Conservation (phyloP, 2,329 filamentous ascomycete genomes). For the Plectosphaerella plurivora region DNA sequence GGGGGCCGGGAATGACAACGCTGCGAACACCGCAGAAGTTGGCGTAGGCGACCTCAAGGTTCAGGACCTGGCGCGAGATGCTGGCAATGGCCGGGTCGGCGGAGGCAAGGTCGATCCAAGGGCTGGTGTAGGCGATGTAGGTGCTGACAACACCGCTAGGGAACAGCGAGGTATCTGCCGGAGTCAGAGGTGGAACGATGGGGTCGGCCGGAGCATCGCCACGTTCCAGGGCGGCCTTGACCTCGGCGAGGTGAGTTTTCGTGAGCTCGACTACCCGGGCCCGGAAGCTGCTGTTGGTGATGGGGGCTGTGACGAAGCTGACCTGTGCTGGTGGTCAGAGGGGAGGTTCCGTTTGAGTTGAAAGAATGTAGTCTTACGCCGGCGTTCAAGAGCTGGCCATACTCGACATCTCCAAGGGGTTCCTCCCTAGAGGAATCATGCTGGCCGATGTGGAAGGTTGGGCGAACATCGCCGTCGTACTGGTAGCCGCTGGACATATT, state of each 20-base stretch:
- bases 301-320: constrained; percentile 71
- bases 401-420: constrained; percentile 59
- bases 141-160: constrained; percentile 67
- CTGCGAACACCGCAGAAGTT: constrained; percentile 89
- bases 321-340: constrained; percentile 46
- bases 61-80: constrained; percentile 84
- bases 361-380: constrained; percentile 48
- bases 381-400: constrained; percentile 62
- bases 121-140: constrained; percentile 73
- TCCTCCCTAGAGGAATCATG: constrained; percentile 62
- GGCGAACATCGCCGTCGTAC: constrained; percentile 16
- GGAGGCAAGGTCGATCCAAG: constrained; percentile 90
- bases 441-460: constrained; percentile 65
- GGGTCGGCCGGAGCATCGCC: constrained; percentile 49
- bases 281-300: constrained; percentile 72
- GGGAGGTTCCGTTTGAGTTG: constrained; percentile 1
- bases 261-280: constrained; percentile 61
- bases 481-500: not conserved
- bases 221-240: constrained; percentile 33
- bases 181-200: constrained; percentile 65
- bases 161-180: constrained; percentile 71
- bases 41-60: constrained; percentile 88
- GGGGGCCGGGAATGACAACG: constrained; percentile 76
- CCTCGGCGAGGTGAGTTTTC: constrained; percentile 45
- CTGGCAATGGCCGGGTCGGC: constrained; percentile 77